Conservation (phyloP, 306 rosid species). For the Lathyrus oleraceus region DNA sequence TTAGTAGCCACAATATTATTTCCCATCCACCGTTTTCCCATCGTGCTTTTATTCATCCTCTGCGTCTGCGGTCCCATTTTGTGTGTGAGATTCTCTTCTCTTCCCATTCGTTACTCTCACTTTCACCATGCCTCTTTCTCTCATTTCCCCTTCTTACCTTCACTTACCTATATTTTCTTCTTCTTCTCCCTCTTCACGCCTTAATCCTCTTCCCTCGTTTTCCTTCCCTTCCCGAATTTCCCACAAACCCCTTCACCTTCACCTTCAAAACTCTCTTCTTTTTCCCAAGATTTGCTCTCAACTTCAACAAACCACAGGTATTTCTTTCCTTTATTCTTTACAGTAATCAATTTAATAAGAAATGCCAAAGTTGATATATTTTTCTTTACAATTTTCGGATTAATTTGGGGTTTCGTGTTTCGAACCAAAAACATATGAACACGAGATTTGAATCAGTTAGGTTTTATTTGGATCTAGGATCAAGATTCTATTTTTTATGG, state of each 20-base stretch:
- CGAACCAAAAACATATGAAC: neutral
- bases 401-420: constrained; percentile 20
- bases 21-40: too few species aligned
- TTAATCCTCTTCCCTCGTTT: constrained; percentile 35
- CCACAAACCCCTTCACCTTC: constrained; percentile 35
- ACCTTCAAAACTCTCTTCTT: constrained; percentile 38
- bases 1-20: too few species aligned
- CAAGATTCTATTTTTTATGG: neutral
- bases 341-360: neutral
- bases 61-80: too few species aligned
- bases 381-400: neutral
- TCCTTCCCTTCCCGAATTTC: constrained; percentile 35
- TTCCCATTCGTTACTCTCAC: too few species aligned
- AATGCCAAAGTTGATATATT: neutral
- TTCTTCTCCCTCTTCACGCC: constrained; percentile 29
- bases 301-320: constrained; percentile 54
- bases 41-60: too few species aligned
- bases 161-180: constrained; percentile 1
- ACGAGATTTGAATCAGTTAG: neutral
- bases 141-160: too few species aligned
- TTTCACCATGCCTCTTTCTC: too few species aligned
- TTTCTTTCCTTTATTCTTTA: neutral
- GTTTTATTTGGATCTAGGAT: neutral
- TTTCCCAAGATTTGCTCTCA: constrained; percentile 43
- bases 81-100: too few species aligned